Percentiles rank a stretch among this genome's conserved stretches.
These are phyloP conservation scores for Botryosphaeria dothidea DNA, from an alignment of 2,329 filamentous ascomycete species.

Conservation along the genomic window DNA sequence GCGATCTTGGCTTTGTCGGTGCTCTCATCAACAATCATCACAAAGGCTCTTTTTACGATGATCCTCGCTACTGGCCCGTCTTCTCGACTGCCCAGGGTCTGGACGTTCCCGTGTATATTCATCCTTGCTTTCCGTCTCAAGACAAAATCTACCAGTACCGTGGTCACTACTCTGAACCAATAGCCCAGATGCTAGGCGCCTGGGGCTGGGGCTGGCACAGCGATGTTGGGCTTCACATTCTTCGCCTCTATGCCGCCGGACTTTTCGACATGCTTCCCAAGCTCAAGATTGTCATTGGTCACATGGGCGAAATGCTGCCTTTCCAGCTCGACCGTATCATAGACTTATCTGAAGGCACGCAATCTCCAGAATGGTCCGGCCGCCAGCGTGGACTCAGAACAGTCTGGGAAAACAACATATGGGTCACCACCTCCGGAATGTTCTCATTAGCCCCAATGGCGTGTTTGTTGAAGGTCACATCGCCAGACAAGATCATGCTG, in stretches of 20 bases:
- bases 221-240: conserved; percentile 48
- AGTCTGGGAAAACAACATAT: conserved; percentile 46
- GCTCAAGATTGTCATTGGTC: conserved; percentile 46
- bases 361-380: conserved; percentile 31
- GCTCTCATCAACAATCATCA: conserved; percentile 51
- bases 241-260: conserved; percentile 45
- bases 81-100: conserved; percentile 33
- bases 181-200: conserved; percentile 37
- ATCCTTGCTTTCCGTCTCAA: conserved; percentile 34
- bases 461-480: conserved; percentile 42
- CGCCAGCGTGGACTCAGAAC: conserved; percentile 30
- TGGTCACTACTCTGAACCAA: conserved; percentile 35
- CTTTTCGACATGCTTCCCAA: conserved; percentile 45
- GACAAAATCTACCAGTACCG: conserved; percentile 19
- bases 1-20: conserved; percentile 58
- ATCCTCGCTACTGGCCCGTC: conserved; percentile 32
- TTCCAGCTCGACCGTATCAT: conserved; percentile 43
- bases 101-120: conserved; percentile 37
- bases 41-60: conserved; percentile 34
- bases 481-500: conserved; percentile 44
- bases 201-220: conserved; percentile 55
- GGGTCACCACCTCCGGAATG: conserved; percentile 45
- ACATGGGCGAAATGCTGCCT: conserved; percentile 48
- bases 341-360: conserved; percentile 47
- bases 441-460: conserved; percentile 50